These are phyloP conservation scores for Andalucia godoyi DNA, from an alignment of 78 protist species.

Conservation along the genomic window DNA sequence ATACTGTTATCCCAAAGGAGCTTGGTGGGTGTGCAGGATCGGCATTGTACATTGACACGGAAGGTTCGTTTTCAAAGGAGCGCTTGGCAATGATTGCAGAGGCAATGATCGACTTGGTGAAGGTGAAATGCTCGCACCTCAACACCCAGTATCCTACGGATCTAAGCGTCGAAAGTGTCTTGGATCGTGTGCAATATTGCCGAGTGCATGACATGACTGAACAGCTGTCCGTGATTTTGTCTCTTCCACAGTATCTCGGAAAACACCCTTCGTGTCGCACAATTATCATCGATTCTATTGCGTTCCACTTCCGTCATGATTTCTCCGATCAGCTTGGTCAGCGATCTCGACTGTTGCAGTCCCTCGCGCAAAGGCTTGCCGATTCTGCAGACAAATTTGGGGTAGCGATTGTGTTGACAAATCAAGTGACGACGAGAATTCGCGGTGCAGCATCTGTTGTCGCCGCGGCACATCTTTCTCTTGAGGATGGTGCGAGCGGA, in stretches of 20 bases:
- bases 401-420: background rate
- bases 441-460: no score
- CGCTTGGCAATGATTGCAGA: background rate
- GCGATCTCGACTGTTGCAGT: background rate
- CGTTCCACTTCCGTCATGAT: conserved; percentile 23
- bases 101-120: background rate
- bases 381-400: background rate
- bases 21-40: conserved; percentile 15
- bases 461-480: no score
- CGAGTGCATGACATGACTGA: background rate
- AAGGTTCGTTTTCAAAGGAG: conserved; percentile 6
- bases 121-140: background rate
- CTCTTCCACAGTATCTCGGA: background rate
- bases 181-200: background rate
- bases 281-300: conserved; percentile 27
- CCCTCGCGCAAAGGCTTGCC: background rate
- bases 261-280: background rate
- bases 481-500: no score
- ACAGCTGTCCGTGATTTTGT: background rate
- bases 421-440: background rate
- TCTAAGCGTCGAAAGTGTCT: background rate
- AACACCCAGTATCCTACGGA: background rate
- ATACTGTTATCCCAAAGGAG: background rate
- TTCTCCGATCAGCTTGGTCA: background rate
- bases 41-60: conserved; percentile 16